A percentile compares a stretch with the other conserved stretches of the same genome.
phyloP scores from a whole-genome alignment of 306 rosid genomes.

The Carpinus fangiana region DNA sequence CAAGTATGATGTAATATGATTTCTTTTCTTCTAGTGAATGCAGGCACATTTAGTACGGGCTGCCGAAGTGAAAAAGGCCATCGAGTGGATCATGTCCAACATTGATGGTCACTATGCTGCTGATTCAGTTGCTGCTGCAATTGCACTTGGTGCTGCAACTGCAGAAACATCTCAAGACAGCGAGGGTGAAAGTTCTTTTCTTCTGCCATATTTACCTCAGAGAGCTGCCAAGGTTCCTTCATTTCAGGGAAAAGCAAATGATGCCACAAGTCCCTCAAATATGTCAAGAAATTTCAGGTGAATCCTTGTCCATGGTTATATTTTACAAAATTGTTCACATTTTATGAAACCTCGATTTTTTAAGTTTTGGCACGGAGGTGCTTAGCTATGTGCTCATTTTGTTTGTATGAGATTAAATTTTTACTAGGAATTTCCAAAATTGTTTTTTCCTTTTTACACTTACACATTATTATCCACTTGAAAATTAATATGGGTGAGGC shows the following conservation, averaged over 20 bases:
- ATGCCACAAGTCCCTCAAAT: slow-evolving; percentile 71
- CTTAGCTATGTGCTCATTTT: neutral
- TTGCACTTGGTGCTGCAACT: slow-evolving; percentile 82
- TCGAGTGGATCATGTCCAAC: slow-evolving; percentile 94
- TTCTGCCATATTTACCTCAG: slow-evolving; percentile 54
- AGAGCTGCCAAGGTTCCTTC: slow-evolving; percentile 50
- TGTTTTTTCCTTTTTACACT: neutral
- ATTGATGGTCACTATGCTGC: slow-evolving; percentile 95
- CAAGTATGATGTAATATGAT: slow-evolving; percentile 67
- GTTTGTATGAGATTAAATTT: neutral
- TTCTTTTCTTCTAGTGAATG: slow-evolving; percentile 89
- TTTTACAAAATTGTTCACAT: slow-evolving; percentile 12
- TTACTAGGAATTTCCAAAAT: neutral
- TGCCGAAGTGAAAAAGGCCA: slow-evolving; percentile 93
- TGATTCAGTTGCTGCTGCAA: slow-evolving; percentile 89
- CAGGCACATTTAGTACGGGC: slow-evolving; percentile 99
- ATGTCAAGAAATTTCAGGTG: slow-evolving; percentile 93
- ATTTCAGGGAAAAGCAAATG: slow-evolving; percentile 68
- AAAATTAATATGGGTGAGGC: neutral
- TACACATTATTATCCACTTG: neutral
- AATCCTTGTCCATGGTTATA: slow-evolving; percentile 26
- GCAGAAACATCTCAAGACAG: slow-evolving; percentile 68
- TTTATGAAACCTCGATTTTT: slow-evolving; percentile 2
- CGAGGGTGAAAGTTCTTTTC: slow-evolving; percentile 44
- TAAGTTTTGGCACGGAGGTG: neutral